Evolutionary conservation across 2,329 filamentous ascomycete species (phyloP), one percentile per base, ranked within the genome.

Genomic region (Fusarium duplospermum): DNA sequence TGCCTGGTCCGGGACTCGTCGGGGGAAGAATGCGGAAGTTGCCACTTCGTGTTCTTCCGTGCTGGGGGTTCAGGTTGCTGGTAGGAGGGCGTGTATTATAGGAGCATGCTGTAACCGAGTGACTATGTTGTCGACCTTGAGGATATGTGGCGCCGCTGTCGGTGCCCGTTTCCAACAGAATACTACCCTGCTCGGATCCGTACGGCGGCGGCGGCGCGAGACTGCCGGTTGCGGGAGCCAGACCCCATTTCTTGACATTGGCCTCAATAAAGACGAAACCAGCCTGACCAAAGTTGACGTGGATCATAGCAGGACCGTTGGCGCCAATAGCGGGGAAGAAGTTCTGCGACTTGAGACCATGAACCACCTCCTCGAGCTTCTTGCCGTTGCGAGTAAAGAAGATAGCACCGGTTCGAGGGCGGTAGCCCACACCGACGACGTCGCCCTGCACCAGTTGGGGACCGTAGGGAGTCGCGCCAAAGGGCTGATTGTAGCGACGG

Each of bases 371-470:
- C 72, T 99, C 96, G 27, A 99, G 87, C 81, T 96, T 96, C 87
- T 98, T 98, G 79, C 96, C 96, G 82, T 99, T 99, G 76, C 96
- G 93, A 1, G 96, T 99, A 84, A 98, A 99, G 87, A 99, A 99
- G 66, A 99, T 92, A 14, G 95, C 96, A 33, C 96, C 96, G 0
- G 95, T 98, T 65, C 96, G 92, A 33, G 96, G 96, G 67, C 96
- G 91, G 84, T 99, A 99, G 62, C 96, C 96, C 22, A 98, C 94
- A 35, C 96, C 96, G 62, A 99, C 92, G 33, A 99, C 96, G 83
- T 99, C 96, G 76, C 96, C 96, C 85, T 98, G 96, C 4, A 96
- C 92, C 75, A 93, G 94, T 31, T 90, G 88, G 11, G 95, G 96
- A 0, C 93, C 96, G 79, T 98, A 98, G 7, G 89, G 87, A 0